Percentiles rank a stretch among this genome's conserved stretches.
Evolutionary conservation across 306 rosid species (phyloP).

Genomic region (Quercus parvula): DNA sequence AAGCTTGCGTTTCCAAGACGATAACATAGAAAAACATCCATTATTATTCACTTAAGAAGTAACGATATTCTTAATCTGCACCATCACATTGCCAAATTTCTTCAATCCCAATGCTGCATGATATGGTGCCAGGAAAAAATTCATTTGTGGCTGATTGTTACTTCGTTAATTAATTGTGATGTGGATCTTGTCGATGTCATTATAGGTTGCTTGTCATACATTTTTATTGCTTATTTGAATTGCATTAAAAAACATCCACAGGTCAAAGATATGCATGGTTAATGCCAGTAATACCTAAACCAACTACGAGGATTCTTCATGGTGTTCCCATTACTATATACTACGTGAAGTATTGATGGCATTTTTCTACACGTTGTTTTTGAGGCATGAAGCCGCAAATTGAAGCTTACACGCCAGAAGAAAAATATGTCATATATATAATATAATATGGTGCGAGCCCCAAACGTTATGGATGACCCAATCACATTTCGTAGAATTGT

Average conservation of each 20-base stretch:
- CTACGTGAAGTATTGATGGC: conserved; percentile 10
- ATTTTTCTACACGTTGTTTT: conserved; percentile 28
- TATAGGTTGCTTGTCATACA: not conserved
- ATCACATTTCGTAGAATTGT: too few species aligned
- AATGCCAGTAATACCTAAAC: conserved; percentile 29
- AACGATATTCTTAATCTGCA: too few species aligned
- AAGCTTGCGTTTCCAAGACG: not conserved
- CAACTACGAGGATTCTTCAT: conserved; percentile 17
- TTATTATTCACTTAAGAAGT: too few species aligned
- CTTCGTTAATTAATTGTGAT: not conserved
- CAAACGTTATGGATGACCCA: too few species aligned
- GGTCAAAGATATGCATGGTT: conserved; percentile 30
- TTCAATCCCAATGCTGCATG: not conserved
- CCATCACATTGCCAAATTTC: not conserved
- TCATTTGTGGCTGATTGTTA: not conserved
- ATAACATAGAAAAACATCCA: not conserved
- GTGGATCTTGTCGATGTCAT: not conserved
- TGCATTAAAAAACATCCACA: conserved; percentile 4
- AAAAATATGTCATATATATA: too few species aligned
- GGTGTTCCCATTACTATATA: conserved; percentile 5
- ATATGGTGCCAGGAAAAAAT: not conserved
- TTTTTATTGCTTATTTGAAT: conserved; percentile 1
- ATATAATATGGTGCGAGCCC: too few species aligned
- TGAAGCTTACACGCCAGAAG: conserved; percentile 44
- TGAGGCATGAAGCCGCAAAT: conserved; percentile 34